These are phyloP conservation scores for Massariosphaeria phaeospora DNA, from an alignment of 495 filamentous ascomycete genomes.

Conservation along the genomic window DNA sequence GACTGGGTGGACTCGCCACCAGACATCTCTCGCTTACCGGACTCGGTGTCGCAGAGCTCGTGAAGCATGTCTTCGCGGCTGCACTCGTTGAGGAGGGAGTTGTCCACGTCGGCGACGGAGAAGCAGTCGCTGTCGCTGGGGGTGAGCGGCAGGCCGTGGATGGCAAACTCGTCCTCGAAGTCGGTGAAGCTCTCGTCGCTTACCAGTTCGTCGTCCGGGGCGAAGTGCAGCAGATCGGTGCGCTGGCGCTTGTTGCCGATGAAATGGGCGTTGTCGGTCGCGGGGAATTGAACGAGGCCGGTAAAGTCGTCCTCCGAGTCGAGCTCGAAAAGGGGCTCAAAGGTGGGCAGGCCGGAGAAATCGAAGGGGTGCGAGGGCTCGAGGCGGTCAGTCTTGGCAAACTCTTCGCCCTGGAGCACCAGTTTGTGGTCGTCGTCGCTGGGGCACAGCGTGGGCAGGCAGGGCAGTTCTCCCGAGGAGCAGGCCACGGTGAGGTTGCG, in stretches of 20 bases:
- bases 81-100: too few species aligned
- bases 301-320: conserved; percentile 90
- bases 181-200: conserved; percentile 74
- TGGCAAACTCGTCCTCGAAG: conserved; percentile 61
- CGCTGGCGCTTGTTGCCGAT: conserved; percentile 74
- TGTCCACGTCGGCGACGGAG: conserved; percentile 40
- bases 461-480: conserved; percentile 58
- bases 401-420: conserved; percentile 58
- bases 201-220: conserved; percentile 64
- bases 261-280: conserved; percentile 53
- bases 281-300: conserved; percentile 66
- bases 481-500: conserved; percentile 78
- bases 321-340: conserved; percentile 84
- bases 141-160: conserved; percentile 48
- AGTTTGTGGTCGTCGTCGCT: conserved; percentile 73
- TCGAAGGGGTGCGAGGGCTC: conserved; percentile 45
- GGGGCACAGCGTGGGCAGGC: conserved; percentile 61
- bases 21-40: conserved; percentile 40
- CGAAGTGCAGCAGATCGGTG: conserved; percentile 57
- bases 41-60: conserved; percentile 40
- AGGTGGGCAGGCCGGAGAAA: conserved; percentile 63
- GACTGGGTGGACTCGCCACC: conserved; percentile 36
- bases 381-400: conserved; percentile 47
- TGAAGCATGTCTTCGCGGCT: conserved; percentile 40
- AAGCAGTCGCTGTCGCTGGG: conserved; percentile 40